Conservation (phyloP, 208 protist species). For the Crithidia sp. region DNA sequence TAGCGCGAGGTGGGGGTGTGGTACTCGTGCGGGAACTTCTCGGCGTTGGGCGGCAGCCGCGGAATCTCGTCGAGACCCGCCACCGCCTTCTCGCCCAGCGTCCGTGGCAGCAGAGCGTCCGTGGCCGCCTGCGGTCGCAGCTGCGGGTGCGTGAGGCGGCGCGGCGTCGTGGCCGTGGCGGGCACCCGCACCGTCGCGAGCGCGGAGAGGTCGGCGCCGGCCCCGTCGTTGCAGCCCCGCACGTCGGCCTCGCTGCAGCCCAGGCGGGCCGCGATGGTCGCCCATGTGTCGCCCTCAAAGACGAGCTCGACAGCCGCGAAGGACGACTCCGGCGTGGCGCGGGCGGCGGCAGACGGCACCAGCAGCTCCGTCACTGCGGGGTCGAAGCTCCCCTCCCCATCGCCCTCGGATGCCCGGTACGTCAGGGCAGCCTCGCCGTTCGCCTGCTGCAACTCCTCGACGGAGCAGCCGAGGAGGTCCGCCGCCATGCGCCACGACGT, state of each 20-base stretch:
- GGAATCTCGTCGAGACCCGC: conserved; percentile 48
- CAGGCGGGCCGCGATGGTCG: conserved; percentile 57
- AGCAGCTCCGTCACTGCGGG: conserved; percentile 56
- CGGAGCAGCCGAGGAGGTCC: conserved; percentile 66
- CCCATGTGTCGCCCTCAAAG: conserved; percentile 62
- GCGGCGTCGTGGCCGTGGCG: conserved; percentile 37
- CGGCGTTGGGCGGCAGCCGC: conserved; percentile 63
- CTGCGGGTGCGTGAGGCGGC: conserved; percentile 74
- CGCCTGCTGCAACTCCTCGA: conserved; percentile 85
- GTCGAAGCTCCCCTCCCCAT: conserved; percentile 56
- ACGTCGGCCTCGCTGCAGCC: conserved; percentile 58
- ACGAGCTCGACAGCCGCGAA: conserved; percentile 70
- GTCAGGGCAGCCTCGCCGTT: conserved; percentile 68
- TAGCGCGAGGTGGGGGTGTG: conserved; percentile 81
- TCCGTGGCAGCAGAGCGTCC: conserved; percentile 65
- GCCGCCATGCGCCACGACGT: conserved; percentile 76
- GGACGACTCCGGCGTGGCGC: conserved; percentile 31
- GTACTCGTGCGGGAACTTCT: conserved; percentile 86
- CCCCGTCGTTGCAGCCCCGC: conserved; percentile 44
- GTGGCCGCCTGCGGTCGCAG: conserved; percentile 68
- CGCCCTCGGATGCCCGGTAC: conserved; percentile 45
- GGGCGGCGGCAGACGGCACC: conserved; percentile 64
- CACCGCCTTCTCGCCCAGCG: conserved; percentile 56
- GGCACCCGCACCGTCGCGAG: conserved; percentile 54
- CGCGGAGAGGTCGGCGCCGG: conserved; percentile 12